Base-by-base conservation (phyloP, 139 green algal genomes). In the Chlorella sorokiniana region DNA sequence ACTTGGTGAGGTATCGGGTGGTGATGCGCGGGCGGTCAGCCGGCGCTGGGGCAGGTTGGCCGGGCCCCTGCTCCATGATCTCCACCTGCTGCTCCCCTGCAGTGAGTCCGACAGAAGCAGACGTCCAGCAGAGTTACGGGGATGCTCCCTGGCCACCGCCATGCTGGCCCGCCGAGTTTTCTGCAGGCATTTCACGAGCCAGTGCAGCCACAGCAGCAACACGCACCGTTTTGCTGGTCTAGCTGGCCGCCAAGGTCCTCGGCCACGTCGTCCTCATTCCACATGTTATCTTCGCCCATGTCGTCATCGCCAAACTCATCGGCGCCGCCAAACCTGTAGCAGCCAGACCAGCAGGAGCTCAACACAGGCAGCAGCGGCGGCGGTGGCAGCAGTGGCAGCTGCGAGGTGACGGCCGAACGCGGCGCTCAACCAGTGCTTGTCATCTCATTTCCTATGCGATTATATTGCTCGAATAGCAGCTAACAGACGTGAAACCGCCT, bases 1-100 rank as follows among this genome's bases (percentile, higher is more conserved):
- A 99, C 69, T 99, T 99, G 33, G 96, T 99, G 87, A 99, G 95
- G 88, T 96, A 99, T 7, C 92, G 88, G 0, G 96, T 98, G 1
- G 96, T 99, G 54, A 98, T 95, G 62, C 92, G 90, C 35, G 89
- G 86, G 67, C 85, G 51, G 48, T 92, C 86, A 0, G 41, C 76
- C 68, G 75, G 40, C 35, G 23, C 48, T 33, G 48, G 33, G 40
- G 61, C 37, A 18, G 59, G 51, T 62, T 69, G 63, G 44, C 67
- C 81, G 11, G 54, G 69, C 29, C 71, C 38, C 51, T 76, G 76
- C 64, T 83, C 75, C 23, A 88, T 9, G 40, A 79, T 79, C 73
- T 79, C 73, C 29, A 79, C 73, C 27, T 79, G 73, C 51, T 79
- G 44, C 27, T 79, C 44, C 69, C 73, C 73, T 79, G 73, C 73